A percentile compares a stretch with the other conserved stretches of the same genome.
Conservation (phyloP, 345 rosid species). For the Gossypium anomalum region DNA sequence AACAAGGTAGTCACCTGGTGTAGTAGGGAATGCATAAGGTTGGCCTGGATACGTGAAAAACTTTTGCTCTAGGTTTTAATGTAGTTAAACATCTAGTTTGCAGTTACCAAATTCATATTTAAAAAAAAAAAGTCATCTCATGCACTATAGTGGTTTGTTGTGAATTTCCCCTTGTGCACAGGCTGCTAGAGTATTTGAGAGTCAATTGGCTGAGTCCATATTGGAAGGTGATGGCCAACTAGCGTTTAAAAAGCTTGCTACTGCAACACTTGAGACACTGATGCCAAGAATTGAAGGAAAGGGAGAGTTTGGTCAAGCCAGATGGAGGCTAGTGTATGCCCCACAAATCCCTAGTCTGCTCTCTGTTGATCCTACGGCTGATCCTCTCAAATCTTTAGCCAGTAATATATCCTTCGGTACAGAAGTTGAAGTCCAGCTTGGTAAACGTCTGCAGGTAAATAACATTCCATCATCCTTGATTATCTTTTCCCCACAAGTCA, state of each 20-base stretch:
- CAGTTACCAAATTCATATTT: slow-evolving; percentile 4
- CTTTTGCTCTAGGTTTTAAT: neutral
- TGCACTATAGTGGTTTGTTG: slow-evolving; percentile 10
- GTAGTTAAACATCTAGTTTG: slow-evolving; percentile 7
- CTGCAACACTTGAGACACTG: slow-evolving; percentile 83
- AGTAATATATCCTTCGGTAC: slow-evolving; percentile 84
- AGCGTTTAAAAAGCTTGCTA: slow-evolving; percentile 94
- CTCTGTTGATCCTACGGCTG: slow-evolving; percentile 86
- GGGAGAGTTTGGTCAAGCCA: slow-evolving; percentile 90
- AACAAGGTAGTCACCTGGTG: neutral
- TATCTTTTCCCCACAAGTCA: neutral
- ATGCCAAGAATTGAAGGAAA: slow-evolving; percentile 99
- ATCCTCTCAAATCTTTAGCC: slow-evolving; percentile 91
- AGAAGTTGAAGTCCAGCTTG: slow-evolving; percentile 95
- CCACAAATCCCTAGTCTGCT: slow-evolving; percentile 97
- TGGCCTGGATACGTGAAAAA: neutral
- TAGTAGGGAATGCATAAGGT: neutral
- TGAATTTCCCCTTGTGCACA: slow-evolving; percentile 24
- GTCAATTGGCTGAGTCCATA: slow-evolving; percentile 94
- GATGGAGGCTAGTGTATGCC: slow-evolving; percentile 99
- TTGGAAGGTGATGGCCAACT: slow-evolving; percentile 96
- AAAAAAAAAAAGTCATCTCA: neutral
- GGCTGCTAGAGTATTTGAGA: slow-evolving; percentile 96
- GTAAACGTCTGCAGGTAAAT: slow-evolving; percentile 87
- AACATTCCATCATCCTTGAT: neutral